Evolutionary conservation across 176 grass and related monocot species (phyloP).

Genomic region (Aegilops sharonensis): DNA sequence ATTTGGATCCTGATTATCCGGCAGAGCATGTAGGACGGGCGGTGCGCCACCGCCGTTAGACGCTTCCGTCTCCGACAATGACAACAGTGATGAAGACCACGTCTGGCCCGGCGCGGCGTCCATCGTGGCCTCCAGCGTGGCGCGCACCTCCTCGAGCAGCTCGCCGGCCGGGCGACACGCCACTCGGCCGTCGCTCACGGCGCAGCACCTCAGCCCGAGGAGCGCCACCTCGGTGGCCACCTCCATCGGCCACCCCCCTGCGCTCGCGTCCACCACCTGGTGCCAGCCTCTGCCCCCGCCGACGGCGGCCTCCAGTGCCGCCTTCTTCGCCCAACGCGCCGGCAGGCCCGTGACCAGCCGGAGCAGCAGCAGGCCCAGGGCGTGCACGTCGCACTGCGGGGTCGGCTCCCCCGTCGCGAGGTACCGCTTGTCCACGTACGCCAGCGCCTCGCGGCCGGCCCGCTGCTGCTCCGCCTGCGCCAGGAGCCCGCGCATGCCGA

Average conservation of each 20-base stretch:
- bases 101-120: background rate
- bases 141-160: conserved; percentile 32
- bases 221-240: conserved; percentile 35
- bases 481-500: conserved; percentile 19
- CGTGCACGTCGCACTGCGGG: conserved; percentile 50
- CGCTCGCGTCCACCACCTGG: conserved; percentile 39
- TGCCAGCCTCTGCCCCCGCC: conserved; percentile 6
- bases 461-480: background rate
- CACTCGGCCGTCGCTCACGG: background rate
- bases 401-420: conserved; percentile 38
- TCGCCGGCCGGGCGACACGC: background rate
- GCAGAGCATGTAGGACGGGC: no score
- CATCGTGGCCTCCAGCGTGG: conserved; percentile 31
- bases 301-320: conserved; percentile 36
- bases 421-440: conserved; percentile 40
- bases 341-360: conserved; percentile 48
- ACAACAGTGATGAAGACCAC: no score
- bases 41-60: no score
- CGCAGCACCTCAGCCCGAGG: conserved; percentile 53
- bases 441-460: background rate
- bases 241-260: conserved; percentile 49
- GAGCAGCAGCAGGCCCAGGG: conserved; percentile 53
- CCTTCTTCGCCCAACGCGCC: conserved; percentile 34
- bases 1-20: no score
- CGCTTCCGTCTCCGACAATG: no score